Base-by-base conservation (phyloP, 2,329 filamentous ascomycete species). In the Exophiala xenobiotica region DNA sequence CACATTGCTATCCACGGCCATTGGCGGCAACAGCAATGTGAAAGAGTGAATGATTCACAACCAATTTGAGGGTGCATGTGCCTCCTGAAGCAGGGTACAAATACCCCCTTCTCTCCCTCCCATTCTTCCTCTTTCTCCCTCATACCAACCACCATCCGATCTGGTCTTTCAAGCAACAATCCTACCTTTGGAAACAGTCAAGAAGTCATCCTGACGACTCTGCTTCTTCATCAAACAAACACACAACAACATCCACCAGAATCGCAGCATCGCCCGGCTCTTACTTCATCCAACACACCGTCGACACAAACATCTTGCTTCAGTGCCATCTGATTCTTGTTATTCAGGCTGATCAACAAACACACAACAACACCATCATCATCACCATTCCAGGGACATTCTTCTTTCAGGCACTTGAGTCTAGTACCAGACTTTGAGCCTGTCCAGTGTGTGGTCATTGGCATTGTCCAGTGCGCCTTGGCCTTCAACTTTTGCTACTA, bases 401-500 rank as follows among this genome's bases (percentile, higher is more conserved):
- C n/a, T n/a, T n/a, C n/a, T n/a, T n/a, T n/a, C 7, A 20, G 12
- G 18, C 16, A 27, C 12, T 33, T 33, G 29, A 14, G 29, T n/a
- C 31, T 20, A 44, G 22, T 27, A 18, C 39, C 24, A 16, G 35
- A 42, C 16, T 20, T 39, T 24, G 23, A 20, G n/a, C 18, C 31
- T 37, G 31, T n/a, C n/a, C n/a, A n/a, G 29, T 45, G 18, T 20
- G 35, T 12, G 23, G 20, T 37, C 22, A 31, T 44, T 33, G 38
- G 46, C 42, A 38, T 45, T 40, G 40, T 53, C 45, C 45, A 45
- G 23, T 18, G 33, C 22, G 45, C 38, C 50, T 53, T 53, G 38
- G 50, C 50, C 14, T 37, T 9, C 31, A 14, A 37, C 7, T 23
- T 33, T n/a, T 23, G 16, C 31, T 42, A 27, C 42, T 31, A 23